Conservation (phyloP, 805 yeast species). For the Yarrowia sp. region DNA sequence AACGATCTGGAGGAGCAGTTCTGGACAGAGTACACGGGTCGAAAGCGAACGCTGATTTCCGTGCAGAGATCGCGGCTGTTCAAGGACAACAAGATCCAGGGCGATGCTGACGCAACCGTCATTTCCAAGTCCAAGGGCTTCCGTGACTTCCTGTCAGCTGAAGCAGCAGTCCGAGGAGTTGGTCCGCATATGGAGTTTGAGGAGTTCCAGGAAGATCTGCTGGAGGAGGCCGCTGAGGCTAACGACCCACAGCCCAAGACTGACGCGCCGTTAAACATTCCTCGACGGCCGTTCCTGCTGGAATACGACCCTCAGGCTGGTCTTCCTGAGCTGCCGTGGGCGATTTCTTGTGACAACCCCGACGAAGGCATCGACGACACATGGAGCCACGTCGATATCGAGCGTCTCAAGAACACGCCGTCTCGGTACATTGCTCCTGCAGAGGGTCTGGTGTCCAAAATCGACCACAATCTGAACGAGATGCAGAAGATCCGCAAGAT, state of each 20-base stretch:
- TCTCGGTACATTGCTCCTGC: conserved; percentile 44
- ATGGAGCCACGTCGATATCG: conserved; percentile 37
- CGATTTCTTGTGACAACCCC: conserved; percentile 44
- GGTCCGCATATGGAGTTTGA: conserved; percentile 30
- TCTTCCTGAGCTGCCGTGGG: conserved; percentile 56
- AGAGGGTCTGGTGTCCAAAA: conserved; percentile 59
- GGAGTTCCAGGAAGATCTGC: conserved; percentile 30
- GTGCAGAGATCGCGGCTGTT: conserved; percentile 65
- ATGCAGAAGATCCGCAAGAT: conserved; percentile 86
- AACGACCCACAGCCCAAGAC: background rate
- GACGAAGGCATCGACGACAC: conserved; percentile 48
- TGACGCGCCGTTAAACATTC: conserved; percentile 30
- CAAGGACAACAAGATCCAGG: conserved; percentile 55
- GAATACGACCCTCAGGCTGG: conserved; percentile 87
- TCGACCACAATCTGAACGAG: conserved; percentile 64
- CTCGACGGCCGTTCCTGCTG: conserved; percentile 43
- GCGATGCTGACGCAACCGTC: conserved; percentile 59
- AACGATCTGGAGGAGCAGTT: conserved; percentile 72
- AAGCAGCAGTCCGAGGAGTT: conserved; percentile 13
- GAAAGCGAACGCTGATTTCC: conserved; percentile 73
- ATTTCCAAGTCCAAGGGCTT: conserved; percentile 3
- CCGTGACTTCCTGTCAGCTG: conserved; percentile 28
- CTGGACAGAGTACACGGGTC: conserved; percentile 83
- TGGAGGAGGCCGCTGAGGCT: conserved; percentile 26
- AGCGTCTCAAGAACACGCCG: conserved; percentile 34